Conservation (phyloP, 495 filamentous ascomycete species). For the Thermochaetoides thermophila region DNA sequence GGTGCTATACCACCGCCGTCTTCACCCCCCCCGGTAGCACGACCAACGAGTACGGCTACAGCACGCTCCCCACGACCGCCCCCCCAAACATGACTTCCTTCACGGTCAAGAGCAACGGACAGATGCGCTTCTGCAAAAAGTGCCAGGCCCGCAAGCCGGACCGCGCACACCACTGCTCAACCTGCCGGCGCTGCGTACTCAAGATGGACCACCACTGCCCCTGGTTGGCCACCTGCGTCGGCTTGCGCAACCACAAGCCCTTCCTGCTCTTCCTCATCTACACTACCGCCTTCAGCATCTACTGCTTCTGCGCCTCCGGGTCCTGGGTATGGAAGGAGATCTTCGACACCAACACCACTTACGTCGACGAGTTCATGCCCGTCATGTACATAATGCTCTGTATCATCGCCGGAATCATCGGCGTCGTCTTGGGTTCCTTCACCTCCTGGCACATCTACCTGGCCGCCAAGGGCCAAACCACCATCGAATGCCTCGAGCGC, state of each 20-base stretch:
- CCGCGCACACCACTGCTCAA: slow-evolving; percentile 90
- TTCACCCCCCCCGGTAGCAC: slow-evolving; percentile 75
- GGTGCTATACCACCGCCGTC: slow-evolving; percentile 79
- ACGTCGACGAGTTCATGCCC: slow-evolving; percentile 56
- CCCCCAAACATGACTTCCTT: slow-evolving; percentile 48
- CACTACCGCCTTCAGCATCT: slow-evolving; percentile 70
- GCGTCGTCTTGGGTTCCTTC: slow-evolving; percentile 75
- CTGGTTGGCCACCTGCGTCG: slow-evolving; percentile 93
- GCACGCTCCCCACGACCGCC: slow-evolving; percentile 32
- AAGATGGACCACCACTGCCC: slow-evolving; percentile 99
- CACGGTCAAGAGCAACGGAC: slow-evolving; percentile 82
- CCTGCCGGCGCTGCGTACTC: slow-evolving; percentile 80
- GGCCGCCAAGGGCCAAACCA: slow-evolving; percentile 64
- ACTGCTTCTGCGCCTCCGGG: slow-evolving; percentile 56
- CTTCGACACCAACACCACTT: slow-evolving; percentile 44
- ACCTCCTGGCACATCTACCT: slow-evolving; percentile 86
- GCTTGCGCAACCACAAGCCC: slow-evolving; percentile 84
- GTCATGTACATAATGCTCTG: slow-evolving; percentile 81
- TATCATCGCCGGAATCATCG: slow-evolving; percentile 80
- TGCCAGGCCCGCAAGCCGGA: slow-evolving; percentile 88
- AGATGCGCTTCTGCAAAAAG: slow-evolving; percentile 87
- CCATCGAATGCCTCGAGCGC: slow-evolving; percentile 90
- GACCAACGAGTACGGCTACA: slow-evolving; percentile 35
- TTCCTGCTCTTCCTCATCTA: slow-evolving; percentile 93
- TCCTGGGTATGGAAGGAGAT: slow-evolving; percentile 74